A percentile compares a stretch with the other conserved stretches of the same genome.
These are phyloP conservation scores for Epithele typhae DNA, from an alignment of 768 basidiomycete species.

Conservation along the genomic window DNA sequence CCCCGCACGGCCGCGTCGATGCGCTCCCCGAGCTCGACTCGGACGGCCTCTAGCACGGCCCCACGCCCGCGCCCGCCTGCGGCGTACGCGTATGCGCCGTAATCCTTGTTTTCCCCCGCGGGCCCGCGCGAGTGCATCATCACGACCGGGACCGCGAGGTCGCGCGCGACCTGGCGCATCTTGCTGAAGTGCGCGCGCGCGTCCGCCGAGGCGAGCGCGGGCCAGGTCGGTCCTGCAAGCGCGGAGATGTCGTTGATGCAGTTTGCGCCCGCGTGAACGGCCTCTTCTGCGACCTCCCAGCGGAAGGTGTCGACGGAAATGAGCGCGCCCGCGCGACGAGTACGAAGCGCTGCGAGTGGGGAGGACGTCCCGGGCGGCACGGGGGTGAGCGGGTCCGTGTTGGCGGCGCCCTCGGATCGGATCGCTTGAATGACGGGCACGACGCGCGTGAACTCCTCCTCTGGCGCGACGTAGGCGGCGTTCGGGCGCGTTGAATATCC, in stretches of 20 bases:
- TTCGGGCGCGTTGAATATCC: slow-evolving; percentile 91
- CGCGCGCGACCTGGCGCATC: slow-evolving; percentile 66
- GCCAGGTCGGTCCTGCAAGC: slow-evolving; percentile 60
- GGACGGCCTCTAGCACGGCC: slow-evolving; percentile 62
- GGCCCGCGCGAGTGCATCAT: slow-evolving; percentile 95
- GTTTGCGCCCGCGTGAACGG: slow-evolving; percentile 79
- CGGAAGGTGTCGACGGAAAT: slow-evolving; percentile 91
- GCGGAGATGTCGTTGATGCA: slow-evolving; percentile 93
- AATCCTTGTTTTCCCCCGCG: slow-evolving; percentile 70
- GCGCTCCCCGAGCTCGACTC: slow-evolving; percentile 65
- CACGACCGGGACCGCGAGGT: slow-evolving; percentile 71
- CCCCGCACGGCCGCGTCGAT: slow-evolving; percentile 63
- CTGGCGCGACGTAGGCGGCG: slow-evolving; percentile 55
- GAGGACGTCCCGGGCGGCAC: neutral
- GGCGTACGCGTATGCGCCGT: slow-evolving; percentile 41
- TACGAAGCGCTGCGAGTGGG: too few relatives aligned
- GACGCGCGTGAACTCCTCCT: slow-evolving; percentile 73
- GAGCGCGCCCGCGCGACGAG: slow-evolving; percentile 30
- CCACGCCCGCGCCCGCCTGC: slow-evolving; percentile 30
- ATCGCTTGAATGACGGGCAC: slow-evolving; percentile 65
- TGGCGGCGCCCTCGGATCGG: slow-evolving; percentile 25
- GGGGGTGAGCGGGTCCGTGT: neutral
- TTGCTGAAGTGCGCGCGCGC: slow-evolving; percentile 39
- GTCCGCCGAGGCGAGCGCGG: slow-evolving; percentile 24
- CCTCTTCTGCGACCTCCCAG: slow-evolving; percentile 69